These are phyloP conservation scores for Podila epicladia DNA, from an alignment of 192 early-diverging fungal species.

Conservation along the genomic window DNA sequence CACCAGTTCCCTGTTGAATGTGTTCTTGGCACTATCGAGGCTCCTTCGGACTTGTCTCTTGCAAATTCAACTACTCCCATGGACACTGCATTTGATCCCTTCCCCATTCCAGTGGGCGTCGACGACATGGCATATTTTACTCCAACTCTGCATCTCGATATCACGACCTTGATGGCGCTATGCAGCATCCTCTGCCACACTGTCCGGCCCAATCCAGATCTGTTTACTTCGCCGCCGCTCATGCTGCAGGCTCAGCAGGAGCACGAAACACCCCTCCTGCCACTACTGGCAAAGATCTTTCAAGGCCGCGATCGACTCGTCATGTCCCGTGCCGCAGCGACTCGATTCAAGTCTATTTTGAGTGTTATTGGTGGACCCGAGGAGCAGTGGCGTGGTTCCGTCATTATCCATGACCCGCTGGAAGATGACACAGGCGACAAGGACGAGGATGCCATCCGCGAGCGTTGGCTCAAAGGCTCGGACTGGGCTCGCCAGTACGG, in stretches of 20 bases:
- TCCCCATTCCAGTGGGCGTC: conserved; percentile 20
- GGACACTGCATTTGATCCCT: conserved; percentile 17
- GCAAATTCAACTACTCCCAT: conserved; percentile 10
- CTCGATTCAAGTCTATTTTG: conserved; percentile 50
- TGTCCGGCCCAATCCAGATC: conserved; percentile 25
- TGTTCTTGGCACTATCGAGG: conserved; percentile 13
- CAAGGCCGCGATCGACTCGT: conserved; percentile 49
- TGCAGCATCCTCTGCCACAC: conserved; percentile 54
- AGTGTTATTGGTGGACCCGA: conserved; percentile 52
- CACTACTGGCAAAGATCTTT: conserved; percentile 41
- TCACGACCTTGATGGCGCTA: conserved; percentile 57
- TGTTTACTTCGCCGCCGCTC: conserved; percentile 49
- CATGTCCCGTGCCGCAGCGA: conserved; percentile 48
- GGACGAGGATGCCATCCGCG: conserved; percentile 13
- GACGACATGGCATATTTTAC: conserved; percentile 49
- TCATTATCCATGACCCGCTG: conserved; percentile 38
- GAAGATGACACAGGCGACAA: background rate
- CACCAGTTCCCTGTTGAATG: conserved; percentile 19
- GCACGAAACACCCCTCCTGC: conserved; percentile 38
- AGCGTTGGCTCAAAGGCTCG: conserved; percentile 35
- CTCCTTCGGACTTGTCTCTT: background rate
- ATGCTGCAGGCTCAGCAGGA: conserved; percentile 56
- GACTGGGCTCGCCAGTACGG: conserved; percentile 46
- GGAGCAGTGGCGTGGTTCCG: conserved; percentile 48
- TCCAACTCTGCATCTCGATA: conserved; percentile 54